Evolutionary conservation across 208 protist species (phyloP).

Genomic region (Acanthamoeba lenticulata): DNA sequence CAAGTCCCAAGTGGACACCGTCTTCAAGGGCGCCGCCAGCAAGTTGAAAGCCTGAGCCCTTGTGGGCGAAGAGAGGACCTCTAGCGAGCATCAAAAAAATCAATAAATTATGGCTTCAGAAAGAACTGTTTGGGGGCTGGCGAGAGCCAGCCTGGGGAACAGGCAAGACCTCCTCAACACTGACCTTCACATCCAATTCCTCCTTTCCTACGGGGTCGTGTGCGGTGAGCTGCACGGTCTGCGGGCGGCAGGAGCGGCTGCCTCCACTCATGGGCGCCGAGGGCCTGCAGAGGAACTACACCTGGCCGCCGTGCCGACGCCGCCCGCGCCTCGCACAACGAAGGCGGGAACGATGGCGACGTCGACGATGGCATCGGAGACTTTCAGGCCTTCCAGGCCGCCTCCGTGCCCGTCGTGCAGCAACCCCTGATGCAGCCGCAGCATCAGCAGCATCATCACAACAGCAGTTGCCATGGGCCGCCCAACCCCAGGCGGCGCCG

Average conservation of each 20-base stretch:
- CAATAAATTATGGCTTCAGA: too few species aligned
- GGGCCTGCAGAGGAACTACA: slow-evolving; percentile 31
- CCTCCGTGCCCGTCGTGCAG: neutral
- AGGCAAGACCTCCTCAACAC: neutral
- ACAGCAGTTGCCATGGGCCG: neutral
- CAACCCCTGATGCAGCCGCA: neutral
- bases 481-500: neutral
- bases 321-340: neutral
- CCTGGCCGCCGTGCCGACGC: neutral
- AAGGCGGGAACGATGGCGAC: neutral
- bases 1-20: neutral
- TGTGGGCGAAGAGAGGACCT: too few species aligned
- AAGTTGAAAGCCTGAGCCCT: too few species aligned
- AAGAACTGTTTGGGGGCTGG: neutral
- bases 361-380: neutral
- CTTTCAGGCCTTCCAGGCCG: neutral
- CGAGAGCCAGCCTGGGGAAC: neutral
- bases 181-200: neutral
- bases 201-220: neutral
- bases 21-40: slow-evolving; percentile 13
- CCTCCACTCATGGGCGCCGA: slow-evolving; percentile 14
- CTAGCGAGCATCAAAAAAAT: too few species aligned
- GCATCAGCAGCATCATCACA: neutral
- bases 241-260: neutral
- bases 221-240: neutral